Conservation (phyloP, 257 asterid species). For the Penstemon newberryi region DNA sequence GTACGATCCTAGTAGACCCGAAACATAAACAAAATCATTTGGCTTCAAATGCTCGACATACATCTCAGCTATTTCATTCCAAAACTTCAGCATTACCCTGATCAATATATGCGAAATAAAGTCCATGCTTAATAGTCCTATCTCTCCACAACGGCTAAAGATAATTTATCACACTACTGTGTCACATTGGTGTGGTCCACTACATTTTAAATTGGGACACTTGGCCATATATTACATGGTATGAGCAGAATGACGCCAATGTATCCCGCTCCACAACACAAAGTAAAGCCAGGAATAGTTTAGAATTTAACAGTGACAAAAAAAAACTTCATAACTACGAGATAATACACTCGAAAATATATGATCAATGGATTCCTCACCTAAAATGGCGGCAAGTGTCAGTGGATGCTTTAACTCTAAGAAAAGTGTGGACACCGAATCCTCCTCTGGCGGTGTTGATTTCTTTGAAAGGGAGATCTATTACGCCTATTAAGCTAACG, state of each 20-base stretch:
- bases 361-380: conserved; percentile 34
- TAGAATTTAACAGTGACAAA: not conserved
- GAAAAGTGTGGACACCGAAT: conserved; percentile 45
- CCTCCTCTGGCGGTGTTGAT: conserved; percentile 12
- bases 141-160: no score
- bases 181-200: no score
- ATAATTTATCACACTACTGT: no score
- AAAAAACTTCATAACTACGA: not conserved
- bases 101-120: not conserved
- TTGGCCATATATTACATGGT: no score
- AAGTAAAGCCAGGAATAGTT: no score
- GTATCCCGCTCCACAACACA: no score
- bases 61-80: conserved; percentile 60
- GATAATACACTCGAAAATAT: not conserved
- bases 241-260: no score
- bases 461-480: conserved; percentile 28
- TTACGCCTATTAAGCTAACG: conserved; percentile 70
- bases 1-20: conserved; percentile 57
- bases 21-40: conserved; percentile 58
- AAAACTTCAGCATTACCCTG: conserved; percentile 59
- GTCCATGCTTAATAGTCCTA: no score
- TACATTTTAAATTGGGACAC: no score
- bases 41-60: conserved; percentile 58
- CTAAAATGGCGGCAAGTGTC: conserved; percentile 24
- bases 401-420: conserved; percentile 38